Evolutionary conservation across 768 basidiomycete species (phyloP), one percentile per base, ranked within the genome.

Genomic region (Scleroderma citrinum): DNA sequence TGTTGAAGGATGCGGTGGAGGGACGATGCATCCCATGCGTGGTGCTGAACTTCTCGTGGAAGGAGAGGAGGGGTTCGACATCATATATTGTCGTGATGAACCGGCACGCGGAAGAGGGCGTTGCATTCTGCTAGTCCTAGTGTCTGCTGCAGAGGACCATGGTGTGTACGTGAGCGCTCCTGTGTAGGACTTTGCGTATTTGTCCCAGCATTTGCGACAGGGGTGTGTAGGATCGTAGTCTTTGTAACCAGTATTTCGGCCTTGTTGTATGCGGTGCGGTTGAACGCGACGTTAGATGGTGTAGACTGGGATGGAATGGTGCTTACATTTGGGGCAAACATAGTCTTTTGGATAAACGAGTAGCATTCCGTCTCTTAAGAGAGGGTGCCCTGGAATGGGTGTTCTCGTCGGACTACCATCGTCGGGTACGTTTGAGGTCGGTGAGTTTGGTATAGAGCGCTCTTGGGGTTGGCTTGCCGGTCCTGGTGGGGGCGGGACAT

Each of bases 171-270:
- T 69, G 14, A 89, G 65, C 5, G 84, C 76, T 3, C 84, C 84
- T 0, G 70, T 59, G 63, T 81, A 91, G 0, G 75, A 70, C 54
- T 76, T 80, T 1, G 75, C 73, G 64, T 83, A 83, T 55, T 81
- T 82, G 6, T 74, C 68, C 89, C 88, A 92, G 68, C 90, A 92
- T 48, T 76, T 77, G 50, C 73, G 71, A 59, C 89, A 90, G 6
- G 87, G 84, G 48, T 80, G 70, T 1, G 71, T 60, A 0, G 85
- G 85, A 62, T 90, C 85, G 32, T 69, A 70, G 49, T 76, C 70
- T 63, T 87, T 87, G 67, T 82, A 91, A 2, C 89, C 88, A 1
- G 76, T 79, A 62, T 92, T 91, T 34, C 71, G 70, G 56, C 88
- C 88, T 90, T 30, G 50, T n/a, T n/a, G n/a, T n/a, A n/a, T n/a